phyloP scores from a whole-genome alignment of 202 grass and related monocot species.

The Eragrostis tef region DNA sequence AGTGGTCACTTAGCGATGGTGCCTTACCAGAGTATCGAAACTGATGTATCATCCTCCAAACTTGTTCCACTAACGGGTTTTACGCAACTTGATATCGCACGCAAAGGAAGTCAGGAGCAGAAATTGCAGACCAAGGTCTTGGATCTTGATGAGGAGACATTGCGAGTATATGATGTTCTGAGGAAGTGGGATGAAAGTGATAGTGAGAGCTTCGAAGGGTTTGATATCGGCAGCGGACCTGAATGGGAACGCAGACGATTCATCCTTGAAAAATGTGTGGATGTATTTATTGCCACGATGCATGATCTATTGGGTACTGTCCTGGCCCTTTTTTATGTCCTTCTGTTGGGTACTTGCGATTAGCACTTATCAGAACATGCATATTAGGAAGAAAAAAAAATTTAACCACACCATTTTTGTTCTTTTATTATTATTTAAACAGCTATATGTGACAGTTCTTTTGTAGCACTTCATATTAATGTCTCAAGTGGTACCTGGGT shows the following conservation, averaged over 20 bases:
- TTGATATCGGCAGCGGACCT: slow-evolving; percentile 55
- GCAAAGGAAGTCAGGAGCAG: slow-evolving; percentile 1
- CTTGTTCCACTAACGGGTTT: slow-evolving; percentile 8
- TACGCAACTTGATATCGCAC: neutral
- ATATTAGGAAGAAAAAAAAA: neutral
- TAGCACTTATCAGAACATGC: slow-evolving; percentile 4
- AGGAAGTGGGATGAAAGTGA: slow-evolving; percentile 38
- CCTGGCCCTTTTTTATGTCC: slow-evolving; percentile 15
- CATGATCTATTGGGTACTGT: slow-evolving; percentile 49
- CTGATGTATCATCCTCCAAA: slow-evolving; percentile 30
- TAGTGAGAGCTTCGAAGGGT: slow-evolving; percentile 58
- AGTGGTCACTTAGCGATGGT: slow-evolving; percentile 25
- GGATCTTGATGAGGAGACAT: slow-evolving; percentile 41
- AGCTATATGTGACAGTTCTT: neutral
- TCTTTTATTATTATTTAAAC: neutral
- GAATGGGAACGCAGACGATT: slow-evolving; percentile 22
- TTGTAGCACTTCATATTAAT: neutral
- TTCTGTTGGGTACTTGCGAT: slow-evolving; percentile 49
- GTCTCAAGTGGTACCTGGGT: slow-evolving; percentile 1
- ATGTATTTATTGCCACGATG: slow-evolving; percentile 46
- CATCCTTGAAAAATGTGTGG: neutral
- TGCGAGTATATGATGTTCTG: slow-evolving; percentile 40
- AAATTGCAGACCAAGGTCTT: slow-evolving; percentile 29
- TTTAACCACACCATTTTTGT: neutral
- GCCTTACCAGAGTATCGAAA: slow-evolving; percentile 29